Conservation (phyloP, 371 early-diverging fungal species). For the Mucor piriformis region DNA sequence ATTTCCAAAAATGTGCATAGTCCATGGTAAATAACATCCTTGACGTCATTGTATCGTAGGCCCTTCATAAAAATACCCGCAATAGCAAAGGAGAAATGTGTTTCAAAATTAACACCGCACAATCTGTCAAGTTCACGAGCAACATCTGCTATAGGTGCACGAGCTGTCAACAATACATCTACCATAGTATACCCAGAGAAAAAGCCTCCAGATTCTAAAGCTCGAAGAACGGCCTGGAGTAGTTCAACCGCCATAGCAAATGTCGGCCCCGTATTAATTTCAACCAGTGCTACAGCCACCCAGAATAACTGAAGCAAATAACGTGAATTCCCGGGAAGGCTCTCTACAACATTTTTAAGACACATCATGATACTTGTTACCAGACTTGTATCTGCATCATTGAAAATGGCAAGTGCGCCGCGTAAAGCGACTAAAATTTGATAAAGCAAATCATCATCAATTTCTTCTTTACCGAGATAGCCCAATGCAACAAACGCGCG, state of each 20-base stretch:
- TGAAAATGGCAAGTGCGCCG: constrained; percentile 77
- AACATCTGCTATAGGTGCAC: constrained; percentile 69
- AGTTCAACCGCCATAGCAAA: constrained; percentile 73
- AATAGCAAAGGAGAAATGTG: constrained; percentile 86
- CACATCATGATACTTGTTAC: constrained; percentile 83
- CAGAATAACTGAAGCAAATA: constrained; percentile 86
- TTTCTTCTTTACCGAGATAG: constrained; percentile 78
- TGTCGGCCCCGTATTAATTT: constrained; percentile 79
- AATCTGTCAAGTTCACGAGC: constrained; percentile 66
- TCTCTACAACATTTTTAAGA: constrained; percentile 79
- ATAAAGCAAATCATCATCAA: constrained; percentile 85
- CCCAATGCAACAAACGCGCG: constrained; percentile 90
- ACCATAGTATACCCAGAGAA: constrained; percentile 65
- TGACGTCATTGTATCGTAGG: constrained; percentile 69
- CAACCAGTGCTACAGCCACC: constrained; percentile 81
- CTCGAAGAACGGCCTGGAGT: constrained; percentile 67
- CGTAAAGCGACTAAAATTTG: constrained; percentile 84
- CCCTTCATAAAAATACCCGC: constrained; percentile 81
- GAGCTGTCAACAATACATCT: constrained; percentile 66
- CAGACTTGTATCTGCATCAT: constrained; percentile 72
- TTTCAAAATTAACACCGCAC: constrained; percentile 79
- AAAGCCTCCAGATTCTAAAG: constrained; percentile 68
- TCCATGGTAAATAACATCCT: constrained; percentile 64
- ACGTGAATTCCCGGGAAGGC: constrained; percentile 70
- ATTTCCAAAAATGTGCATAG: constrained; percentile 71